Base-by-base conservation (phyloP, 2,329 filamentous ascomycete species). In the Fusarium denticulatum region DNA sequence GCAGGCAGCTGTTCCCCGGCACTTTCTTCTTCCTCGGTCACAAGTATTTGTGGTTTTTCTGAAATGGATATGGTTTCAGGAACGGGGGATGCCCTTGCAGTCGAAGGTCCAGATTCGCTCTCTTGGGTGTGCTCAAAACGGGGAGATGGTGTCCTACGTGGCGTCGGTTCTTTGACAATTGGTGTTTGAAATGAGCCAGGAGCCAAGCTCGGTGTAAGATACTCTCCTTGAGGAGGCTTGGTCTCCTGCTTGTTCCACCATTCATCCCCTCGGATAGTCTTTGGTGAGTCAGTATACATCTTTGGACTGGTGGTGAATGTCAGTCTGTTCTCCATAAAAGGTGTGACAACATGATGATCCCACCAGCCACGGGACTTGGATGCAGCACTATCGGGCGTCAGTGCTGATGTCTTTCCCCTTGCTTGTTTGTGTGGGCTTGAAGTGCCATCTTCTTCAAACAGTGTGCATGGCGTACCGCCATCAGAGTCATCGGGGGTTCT, bases 341-440 rank as follows among this genome's bases (percentile, higher is more conserved):
- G 93, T 3, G 92, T 93, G 13, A 88, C 91, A 62, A 95, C 89
- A 73, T 93, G 87, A 76, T 94, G 87, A 76, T 94, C 93, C 93
- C 93, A 95, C 92, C 93, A 95, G 26, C 93, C 93, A 67, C 87
- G 86, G 32, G 91, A 92, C 62, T 86, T 87, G 16, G 88, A 87
- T 46, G 85, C 87, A 34, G 88, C 89, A 45, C 88, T 89, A 53
- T 86, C 81, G 49, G 86, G 80, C 46, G 83, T 81, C 72, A 83
- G 55, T 52, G 80, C 78, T 14, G 80, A 77, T 13, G 79, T 81
- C 58, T 83, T 85, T 20, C 81, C 78, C 62, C 81, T 84, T 43
- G 79, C 73, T 11, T 83, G 83, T 65, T 83, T 82, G 36, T 83
- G 64, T 78, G 83, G 55, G 77, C 81, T 78, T 77, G 80, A 34